Base-by-base conservation (phyloP, 139 green algal genomes). In the Chlorella sorokiniana region DNA sequence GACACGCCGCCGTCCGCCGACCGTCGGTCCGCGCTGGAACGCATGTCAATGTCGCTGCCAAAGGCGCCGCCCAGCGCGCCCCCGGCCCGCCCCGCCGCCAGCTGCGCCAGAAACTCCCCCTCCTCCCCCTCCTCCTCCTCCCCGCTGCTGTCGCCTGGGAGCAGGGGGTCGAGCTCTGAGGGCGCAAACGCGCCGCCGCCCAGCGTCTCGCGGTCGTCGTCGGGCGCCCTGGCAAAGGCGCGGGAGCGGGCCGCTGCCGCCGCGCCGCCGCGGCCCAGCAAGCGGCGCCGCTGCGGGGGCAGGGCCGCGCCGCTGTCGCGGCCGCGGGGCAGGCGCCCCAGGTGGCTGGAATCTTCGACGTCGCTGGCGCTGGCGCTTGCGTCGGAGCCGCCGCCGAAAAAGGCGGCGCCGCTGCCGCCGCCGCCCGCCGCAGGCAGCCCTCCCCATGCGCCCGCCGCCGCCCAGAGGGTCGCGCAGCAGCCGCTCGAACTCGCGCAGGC, bases 401-500 rank as follows among this genome's bases (percentile, higher is more conserved):
- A 56, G 16, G 14, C 16, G 16, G 48, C 48, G 16, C 14, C 48
- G n/a, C 61, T 4, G 63, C 63, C 63, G 6, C 6, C 63, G 25
- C 9, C 10, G 33, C 33, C 63, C 33, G 33, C 63, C 63, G 42
- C 63, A 45, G 11, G 35, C n/a, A 16, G 33, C 10, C 10, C 61
- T 68, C 27, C 3, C 3, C 61, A 29, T 23, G 27, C n/a, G 37
- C 65, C 9, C 38, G 65, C 22, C 40, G 62, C 75, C 75, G 22
- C n/a, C 56, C 40, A 71, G 51, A 1, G 59, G 59, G 59, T 63
- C 67, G 27, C 56, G 48, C 33, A 83, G 78, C 78, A 83, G 51
- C 5, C 78, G 65, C 78, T 83, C 78, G 69, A 83, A 77, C 67
- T 83, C 65, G 1, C 78, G 51, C 65, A 83, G 37, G 1, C 73